Conservation (phyloP, 78 protist genomes). For the Dictyostelium firmibasis region DNA sequence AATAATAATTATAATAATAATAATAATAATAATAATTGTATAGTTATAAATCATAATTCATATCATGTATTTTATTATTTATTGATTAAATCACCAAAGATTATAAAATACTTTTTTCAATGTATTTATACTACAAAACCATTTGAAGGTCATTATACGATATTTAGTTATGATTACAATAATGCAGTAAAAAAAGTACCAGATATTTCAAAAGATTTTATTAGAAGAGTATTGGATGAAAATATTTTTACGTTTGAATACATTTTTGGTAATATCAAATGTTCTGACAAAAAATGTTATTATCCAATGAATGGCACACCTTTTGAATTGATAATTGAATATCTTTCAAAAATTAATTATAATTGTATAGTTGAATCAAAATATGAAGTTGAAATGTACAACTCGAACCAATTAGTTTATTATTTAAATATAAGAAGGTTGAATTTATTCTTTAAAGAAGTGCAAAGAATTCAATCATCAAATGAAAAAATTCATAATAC, state of each 20-base stretch:
- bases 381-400: not conserved
- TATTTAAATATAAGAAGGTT: not conserved
- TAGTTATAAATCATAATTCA: not conserved
- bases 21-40: no score
- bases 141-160: not conserved
- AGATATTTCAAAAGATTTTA: not conserved
- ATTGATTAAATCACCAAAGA: not conserved
- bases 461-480: not conserved
- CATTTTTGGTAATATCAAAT: not conserved
- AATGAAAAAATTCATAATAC: not conserved
- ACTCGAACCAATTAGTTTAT: not conserved
- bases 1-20: not conserved
- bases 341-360: not conserved
- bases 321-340: not conserved
- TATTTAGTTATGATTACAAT: not conserved
- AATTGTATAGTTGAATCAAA: not conserved
- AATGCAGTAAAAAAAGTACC: not conserved
- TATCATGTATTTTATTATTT: not conserved
- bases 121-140: not conserved
- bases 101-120: not conserved
- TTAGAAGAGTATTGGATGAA: not conserved
- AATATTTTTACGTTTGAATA: not conserved
- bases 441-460: not conserved
- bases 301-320: not conserved
- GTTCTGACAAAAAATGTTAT: not conserved